These are phyloP conservation scores for Carpinus viminea DNA, from an alignment of 306 rosid species.

Conservation along the genomic window DNA sequence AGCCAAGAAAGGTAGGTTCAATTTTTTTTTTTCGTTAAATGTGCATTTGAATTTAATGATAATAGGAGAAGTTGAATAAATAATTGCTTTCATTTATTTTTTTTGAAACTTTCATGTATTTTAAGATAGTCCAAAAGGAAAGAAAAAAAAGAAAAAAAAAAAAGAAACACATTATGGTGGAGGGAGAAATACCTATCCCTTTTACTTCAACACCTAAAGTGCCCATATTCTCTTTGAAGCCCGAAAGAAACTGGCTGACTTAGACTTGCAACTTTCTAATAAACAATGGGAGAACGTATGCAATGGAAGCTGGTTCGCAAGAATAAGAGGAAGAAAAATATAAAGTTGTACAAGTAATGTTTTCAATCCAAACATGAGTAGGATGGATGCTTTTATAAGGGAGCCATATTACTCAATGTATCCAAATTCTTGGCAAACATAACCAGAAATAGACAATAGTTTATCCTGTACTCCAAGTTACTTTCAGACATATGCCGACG, in stretches of 20 bases:
- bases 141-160: too few relatives aligned
- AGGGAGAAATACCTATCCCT: too few relatives aligned
- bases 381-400: not conserved
- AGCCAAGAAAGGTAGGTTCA: too few relatives aligned
- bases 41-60: too few relatives aligned
- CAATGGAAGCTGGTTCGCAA: not conserved
- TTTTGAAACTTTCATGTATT: too few relatives aligned
- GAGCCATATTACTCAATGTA: not conserved
- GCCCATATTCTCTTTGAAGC: not conserved
- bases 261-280: not conserved
- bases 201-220: too few relatives aligned
- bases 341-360: not conserved
- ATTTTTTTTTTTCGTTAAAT: too few relatives aligned
- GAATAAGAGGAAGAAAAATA: not conserved
- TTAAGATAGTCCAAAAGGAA: too few relatives aligned
- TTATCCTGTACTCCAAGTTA: not conserved
- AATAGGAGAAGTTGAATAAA: too few relatives aligned
- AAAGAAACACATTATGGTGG: too few relatives aligned
- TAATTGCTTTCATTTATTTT: too few relatives aligned
- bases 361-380: not conserved
- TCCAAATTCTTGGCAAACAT: not conserved
- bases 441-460: not conserved
- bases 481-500: not conserved
- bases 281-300: not conserved
- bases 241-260: not conserved